Percentiles rank a stretch among this genome's conserved stretches.
Evolutionary conservation across 371 early-diverging fungal genomes (phyloP).

Genomic region (Mycotypha africana): DNA sequence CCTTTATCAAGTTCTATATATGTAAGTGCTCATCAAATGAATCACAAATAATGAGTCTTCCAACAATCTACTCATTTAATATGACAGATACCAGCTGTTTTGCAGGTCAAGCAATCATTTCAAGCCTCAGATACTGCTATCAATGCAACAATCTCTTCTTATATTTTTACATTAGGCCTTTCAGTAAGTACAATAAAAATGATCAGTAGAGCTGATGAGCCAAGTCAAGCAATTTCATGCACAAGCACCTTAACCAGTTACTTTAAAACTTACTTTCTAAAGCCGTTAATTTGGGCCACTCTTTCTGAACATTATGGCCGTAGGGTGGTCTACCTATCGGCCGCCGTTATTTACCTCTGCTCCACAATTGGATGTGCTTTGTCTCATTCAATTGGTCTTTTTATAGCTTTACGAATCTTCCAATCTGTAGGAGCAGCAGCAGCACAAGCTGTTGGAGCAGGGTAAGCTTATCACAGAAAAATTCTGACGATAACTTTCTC

Average conservation of each 20-base stretch:
- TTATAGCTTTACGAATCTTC: conserved; percentile 58
- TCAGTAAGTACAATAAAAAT: conserved; percentile 16
- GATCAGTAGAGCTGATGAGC: not conserved
- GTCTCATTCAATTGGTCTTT: conserved; percentile 43
- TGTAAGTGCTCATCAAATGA: conserved; percentile 18
- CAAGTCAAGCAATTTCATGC: too few relatives aligned
- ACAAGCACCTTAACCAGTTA: too few relatives aligned
- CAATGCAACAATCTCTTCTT: conserved; percentile 39
- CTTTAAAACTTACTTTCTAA: not conserved
- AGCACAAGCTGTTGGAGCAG: conserved; percentile 69
- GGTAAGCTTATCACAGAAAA: conserved; percentile 25
- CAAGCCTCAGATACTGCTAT: conserved; percentile 27
- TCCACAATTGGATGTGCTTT: conserved; percentile 65
- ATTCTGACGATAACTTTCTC: not conserved
- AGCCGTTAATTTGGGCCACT: conserved; percentile 68
- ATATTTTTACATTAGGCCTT: conserved; percentile 37
- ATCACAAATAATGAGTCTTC: too few relatives aligned
- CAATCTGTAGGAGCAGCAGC: conserved; percentile 72
- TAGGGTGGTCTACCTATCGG: conserved; percentile 54
- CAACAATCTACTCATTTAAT: too few relatives aligned
- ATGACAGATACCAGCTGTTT: conserved; percentile 40
- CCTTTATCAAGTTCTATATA: conserved; percentile 45
- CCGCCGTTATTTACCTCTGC: conserved; percentile 48
- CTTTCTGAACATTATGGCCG: conserved; percentile 65
- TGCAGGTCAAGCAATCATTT: conserved; percentile 27